Evolutionary conservation across 441 rosid species (phyloP).

Genomic region (Gossypium davidsonii): DNA sequence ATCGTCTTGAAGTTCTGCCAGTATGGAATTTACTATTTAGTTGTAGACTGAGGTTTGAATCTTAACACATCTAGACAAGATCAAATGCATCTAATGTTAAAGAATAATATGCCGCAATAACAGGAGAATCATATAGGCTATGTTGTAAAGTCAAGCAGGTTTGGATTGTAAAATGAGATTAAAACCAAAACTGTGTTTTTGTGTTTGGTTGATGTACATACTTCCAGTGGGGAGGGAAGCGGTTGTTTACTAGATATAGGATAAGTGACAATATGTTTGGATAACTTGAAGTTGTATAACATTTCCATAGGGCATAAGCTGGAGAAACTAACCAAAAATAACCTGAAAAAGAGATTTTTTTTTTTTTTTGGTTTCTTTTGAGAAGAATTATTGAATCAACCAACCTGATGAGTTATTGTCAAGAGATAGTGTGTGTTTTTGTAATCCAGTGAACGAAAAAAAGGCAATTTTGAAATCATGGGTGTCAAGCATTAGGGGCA

Average conservation of each 20-base stretch:
- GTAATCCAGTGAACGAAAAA: neutral
- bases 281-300: neutral
- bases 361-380: neutral
- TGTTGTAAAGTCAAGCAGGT: neutral
- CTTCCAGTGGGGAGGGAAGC: neutral
- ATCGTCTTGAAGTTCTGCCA: neutral
- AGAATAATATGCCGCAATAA: neutral
- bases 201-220: neutral
- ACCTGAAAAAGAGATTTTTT: neutral
- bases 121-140: neutral
- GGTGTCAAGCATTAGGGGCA: neutral
- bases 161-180: neutral
- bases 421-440: neutral
- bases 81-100: neutral
- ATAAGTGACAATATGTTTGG: neutral
- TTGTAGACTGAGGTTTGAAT: neutral
- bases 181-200: neutral
- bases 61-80: neutral
- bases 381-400: neutral
- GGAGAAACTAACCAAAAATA: neutral
- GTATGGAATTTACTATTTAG: neutral
- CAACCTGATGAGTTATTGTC: neutral
- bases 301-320: neutral
- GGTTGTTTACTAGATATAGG: neutral
- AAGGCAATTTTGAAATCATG: constrained; percentile 1